Conservation (phyloP, 2,329 filamentous ascomycete species). For the Cytospora piceae region DNA sequence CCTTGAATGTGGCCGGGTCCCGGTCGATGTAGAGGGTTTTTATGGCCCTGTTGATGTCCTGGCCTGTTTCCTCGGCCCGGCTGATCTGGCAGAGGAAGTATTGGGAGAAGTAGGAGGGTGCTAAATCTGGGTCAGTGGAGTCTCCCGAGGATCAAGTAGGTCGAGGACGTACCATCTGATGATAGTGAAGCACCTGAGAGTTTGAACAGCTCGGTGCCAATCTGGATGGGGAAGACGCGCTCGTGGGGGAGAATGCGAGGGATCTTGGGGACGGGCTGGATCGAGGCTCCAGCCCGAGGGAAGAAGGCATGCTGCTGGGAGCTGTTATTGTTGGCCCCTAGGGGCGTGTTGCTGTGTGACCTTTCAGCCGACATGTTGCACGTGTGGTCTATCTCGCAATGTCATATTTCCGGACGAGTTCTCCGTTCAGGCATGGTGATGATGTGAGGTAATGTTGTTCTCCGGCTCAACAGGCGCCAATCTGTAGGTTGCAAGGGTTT, state of each 20-base stretch:
- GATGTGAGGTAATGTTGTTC: neutral
- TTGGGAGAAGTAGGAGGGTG: constrained; percentile 93
- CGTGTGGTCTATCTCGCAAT: constrained; percentile 4
- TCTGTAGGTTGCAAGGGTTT: neutral
- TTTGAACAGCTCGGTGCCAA: constrained; percentile 72
- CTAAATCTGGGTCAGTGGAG: constrained; percentile 49
- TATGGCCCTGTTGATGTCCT: constrained; percentile 55
- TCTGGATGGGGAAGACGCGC: constrained; percentile 75
- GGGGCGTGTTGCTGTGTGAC: constrained; percentile 19
- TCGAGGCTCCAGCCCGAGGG: constrained; percentile 22
- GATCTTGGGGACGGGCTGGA: constrained; percentile 50
- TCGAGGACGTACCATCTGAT: constrained; percentile 63
- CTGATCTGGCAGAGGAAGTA: constrained; percentile 87
- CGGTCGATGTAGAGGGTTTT: constrained; percentile 94
- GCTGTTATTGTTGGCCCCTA: constrained; percentile 11
- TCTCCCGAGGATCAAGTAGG: neutral
- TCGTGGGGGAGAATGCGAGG: constrained; percentile 67
- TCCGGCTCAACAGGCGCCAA: neutral
- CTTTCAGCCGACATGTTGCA: constrained; percentile 19
- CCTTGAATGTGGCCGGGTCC: constrained; percentile 84
- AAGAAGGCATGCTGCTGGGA: constrained; percentile 13
- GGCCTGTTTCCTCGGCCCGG: constrained; percentile 61
- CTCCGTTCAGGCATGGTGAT: neutral
- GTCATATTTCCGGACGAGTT: constrained; percentile 6
- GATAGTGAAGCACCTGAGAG: constrained; percentile 74